A percentile compares a stretch with the other conserved stretches of the same genome.
Conservation (phyloP, 495 filamentous ascomycete genomes). For the Neurospora sp. region DNA sequence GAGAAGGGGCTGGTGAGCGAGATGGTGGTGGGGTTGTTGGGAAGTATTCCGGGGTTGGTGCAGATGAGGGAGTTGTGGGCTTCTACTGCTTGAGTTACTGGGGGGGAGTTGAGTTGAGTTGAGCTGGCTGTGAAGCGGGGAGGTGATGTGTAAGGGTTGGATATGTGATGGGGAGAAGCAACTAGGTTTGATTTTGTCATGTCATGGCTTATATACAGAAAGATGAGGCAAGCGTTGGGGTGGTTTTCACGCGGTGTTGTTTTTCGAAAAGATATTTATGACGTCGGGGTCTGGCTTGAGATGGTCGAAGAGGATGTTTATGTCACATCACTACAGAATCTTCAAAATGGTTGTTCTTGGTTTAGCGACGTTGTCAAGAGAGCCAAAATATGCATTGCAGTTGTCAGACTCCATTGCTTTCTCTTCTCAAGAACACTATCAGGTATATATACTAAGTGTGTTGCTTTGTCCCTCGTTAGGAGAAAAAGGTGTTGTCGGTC, state of each 20-base stretch:
- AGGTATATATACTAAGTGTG: not conserved
- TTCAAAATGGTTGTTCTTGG: not conserved
- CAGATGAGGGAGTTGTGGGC: slow-evolving; percentile 60
- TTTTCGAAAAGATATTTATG: not conserved
- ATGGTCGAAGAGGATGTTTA: no score
- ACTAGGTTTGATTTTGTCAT: not conserved
- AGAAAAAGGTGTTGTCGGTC: no score
- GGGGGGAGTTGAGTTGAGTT: not conserved
- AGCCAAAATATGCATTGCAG: not conserved
- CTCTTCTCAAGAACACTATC: not conserved
- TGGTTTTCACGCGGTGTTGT: not conserved
- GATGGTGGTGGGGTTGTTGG: slow-evolving; percentile 51
- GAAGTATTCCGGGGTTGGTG: slow-evolving; percentile 52
- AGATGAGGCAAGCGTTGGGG: not conserved
- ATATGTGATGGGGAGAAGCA: not conserved
- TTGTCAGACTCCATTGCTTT: not conserved
- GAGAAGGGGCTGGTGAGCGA: slow-evolving; percentile 57
- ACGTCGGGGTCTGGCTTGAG: not conserved
- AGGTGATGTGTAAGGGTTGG: not conserved
- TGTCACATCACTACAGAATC: not conserved
- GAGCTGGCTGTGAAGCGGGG: not conserved
- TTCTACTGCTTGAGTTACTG: slow-evolving; percentile 20
- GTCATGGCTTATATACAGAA: not conserved
- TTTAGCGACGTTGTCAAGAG: not conserved
- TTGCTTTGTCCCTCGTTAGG: no score